Percentiles rank a stretch among this genome's conserved stretches.
phyloP scores from a whole-genome alignment of 1,139 yeast species.

The Nakaseomyces uthaithaninus region DNA sequence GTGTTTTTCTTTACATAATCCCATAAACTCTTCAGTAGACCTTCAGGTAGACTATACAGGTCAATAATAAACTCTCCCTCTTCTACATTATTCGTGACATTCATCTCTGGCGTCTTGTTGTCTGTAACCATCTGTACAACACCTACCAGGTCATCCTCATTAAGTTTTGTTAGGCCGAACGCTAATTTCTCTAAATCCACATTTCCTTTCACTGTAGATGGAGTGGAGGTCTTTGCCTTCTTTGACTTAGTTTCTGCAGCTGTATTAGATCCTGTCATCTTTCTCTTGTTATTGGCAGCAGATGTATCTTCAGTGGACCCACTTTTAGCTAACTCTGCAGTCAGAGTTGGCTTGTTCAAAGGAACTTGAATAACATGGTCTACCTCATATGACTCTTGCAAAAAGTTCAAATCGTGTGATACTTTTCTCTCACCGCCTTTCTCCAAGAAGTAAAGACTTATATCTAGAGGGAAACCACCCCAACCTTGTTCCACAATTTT shows the following conservation, averaged over 20 bases:
- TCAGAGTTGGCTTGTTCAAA: conserved; percentile 63
- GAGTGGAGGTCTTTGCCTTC: conserved; percentile 44
- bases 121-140: conserved; percentile 98
- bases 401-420: conserved; percentile 82
- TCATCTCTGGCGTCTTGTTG: conserved; percentile 92
- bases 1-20: conserved; percentile 73
- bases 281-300: conserved; percentile 31
- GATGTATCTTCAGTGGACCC: conserved; percentile 51
- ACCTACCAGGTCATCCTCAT: conserved; percentile 86
- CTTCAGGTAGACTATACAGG: conserved; percentile 86
- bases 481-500: conserved; percentile 89
- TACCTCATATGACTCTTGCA: conserved; percentile 63
- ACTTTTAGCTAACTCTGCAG: conserved; percentile 65
- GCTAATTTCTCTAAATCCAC: conserved; percentile 88
- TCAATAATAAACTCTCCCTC: conserved; percentile 98
- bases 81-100: conserved; percentile 89
- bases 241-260: conserved; percentile 45
- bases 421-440: conserved; percentile 82
- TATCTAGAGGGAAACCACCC: conserved; percentile 94
- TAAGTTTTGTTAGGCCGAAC: conserved; percentile 76
- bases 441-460: conserved; percentile 69
- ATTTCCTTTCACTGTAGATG: conserved; percentile 50
- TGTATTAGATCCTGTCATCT: conserved; percentile 32
- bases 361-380: conserved; percentile 77
- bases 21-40: conserved; percentile 85